Evolutionary conservation across 1,284 basidiomycete genomes (phyloP), one percentile per base, ranked within the genome.

Genomic region (Pisolithus thermaeus): DNA sequence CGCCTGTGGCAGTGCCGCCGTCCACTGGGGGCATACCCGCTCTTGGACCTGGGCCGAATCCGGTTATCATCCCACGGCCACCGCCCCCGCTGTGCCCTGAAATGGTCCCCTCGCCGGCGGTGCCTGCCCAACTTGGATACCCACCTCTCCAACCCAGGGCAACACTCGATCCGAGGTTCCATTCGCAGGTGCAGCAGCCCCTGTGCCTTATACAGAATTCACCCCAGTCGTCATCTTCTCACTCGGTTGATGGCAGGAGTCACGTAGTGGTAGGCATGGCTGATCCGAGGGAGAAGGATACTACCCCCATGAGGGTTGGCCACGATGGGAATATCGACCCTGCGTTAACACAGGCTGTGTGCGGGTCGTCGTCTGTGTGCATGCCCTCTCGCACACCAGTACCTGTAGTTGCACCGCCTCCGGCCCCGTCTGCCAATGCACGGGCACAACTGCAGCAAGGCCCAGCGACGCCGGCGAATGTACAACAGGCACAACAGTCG

Each of bases 401-500:
- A 30, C 61, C 57, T 35, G 39, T 42, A 43, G 46, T 51, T 6
- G 45, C 59, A 20, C 55, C 46, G 18, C 39, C 59, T 36, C 41
- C 55, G 48, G 32, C 53, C 41, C 50, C 39, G 14, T 42, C 42
- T 5, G 27, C 53, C 25, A 53, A 47, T 16, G 7, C 27, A 23
- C 32, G 28, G 18, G 44, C 11, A 20, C 30, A 22, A 7, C 43
- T 18, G 27, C 28, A 32, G 25, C 32, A 36, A 7, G 20, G 30
- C 39, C 39, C 39, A 23, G 16, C 30, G 7, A 27, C 44, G 18
- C 35, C 46, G 50, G 37, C 22, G 46, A 46, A 30, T 41, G 52
- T 7, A 44, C 52, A 28, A 53, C 64, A 50, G 9, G 36, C 53
- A n/a, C 54, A 46, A 16, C 73, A 71, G 56, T 81, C 80, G 11